A percentile compares a stretch with the other conserved stretches of the same genome.
Evolutionary conservation across 1,139 yeast genomes (phyloP).

Genomic region (Pneumocystis murina): DNA sequence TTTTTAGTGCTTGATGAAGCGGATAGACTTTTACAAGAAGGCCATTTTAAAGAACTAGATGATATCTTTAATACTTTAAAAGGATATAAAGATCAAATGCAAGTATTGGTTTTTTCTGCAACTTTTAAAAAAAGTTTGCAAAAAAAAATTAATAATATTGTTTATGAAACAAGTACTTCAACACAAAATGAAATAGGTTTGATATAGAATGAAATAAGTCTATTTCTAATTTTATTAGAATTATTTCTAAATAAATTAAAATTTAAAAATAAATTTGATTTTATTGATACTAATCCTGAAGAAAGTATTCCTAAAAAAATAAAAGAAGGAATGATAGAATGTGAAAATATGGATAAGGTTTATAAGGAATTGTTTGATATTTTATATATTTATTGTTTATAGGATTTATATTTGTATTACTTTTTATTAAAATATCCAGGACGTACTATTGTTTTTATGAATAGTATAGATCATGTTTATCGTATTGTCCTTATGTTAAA

Average conservation of each 20-base stretch:
- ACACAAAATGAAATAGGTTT: slow-evolving; percentile 1
- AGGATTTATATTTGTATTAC: slow-evolving; percentile 73
- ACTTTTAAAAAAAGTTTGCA: slow-evolving; percentile 78
- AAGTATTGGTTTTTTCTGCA: slow-evolving; percentile 85
- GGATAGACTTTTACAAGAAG: slow-evolving; percentile 88
- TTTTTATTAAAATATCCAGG: slow-evolving; percentile 80
- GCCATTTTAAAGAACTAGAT: slow-evolving; percentile 87
- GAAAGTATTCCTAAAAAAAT: slow-evolving; percentile 63
- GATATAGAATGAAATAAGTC: background rate
- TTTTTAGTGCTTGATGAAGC: slow-evolving; percentile 86
- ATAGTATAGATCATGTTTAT: slow-evolving; percentile 85
- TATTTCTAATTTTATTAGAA: slow-evolving; percentile 13
- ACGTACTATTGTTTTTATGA: slow-evolving; percentile 78
- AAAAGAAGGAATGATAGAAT: slow-evolving; percentile 78
- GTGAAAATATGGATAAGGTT: slow-evolving; percentile 68
- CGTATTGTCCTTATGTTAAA: slow-evolving; percentile 63
- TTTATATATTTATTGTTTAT: background rate
- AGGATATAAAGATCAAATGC: slow-evolving; percentile 45
- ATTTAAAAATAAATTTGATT: slow-evolving; percentile 32
- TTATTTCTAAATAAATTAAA: slow-evolving; percentile 25
- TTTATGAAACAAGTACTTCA: slow-evolving; percentile 5
- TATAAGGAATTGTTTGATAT: background rate
- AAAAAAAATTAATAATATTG: slow-evolving; percentile 43
- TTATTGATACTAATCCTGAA: slow-evolving; percentile 78
- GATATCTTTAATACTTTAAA: slow-evolving; percentile 47